A percentile compares a stretch with the other conserved stretches of the same genome.
These are phyloP conservation scores for Blastobotrys buckinghamii DNA, from an alignment of 1,139 yeast genomes.

Conservation along the genomic window DNA sequence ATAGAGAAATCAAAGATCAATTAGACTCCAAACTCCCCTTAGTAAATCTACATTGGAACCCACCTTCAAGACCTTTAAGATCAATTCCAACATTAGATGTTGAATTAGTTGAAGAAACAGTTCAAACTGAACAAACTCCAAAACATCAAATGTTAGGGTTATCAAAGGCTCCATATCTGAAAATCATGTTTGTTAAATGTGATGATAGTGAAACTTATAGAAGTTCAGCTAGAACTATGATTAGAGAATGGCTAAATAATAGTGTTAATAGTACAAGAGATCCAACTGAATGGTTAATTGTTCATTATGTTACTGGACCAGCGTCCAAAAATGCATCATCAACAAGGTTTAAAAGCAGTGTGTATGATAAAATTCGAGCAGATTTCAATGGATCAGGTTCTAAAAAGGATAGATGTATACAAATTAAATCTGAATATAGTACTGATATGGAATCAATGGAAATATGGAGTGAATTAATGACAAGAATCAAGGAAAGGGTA, in stretches of 20 bases:
- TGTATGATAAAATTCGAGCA: conserved; percentile 55
- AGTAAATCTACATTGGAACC: conserved; percentile 75
- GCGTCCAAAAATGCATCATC: conserved; percentile 25
- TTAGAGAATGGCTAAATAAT: conserved; percentile 70
- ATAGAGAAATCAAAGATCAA: conserved; percentile 47
- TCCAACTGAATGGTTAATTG: conserved; percentile 59
- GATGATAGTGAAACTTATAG: conserved; percentile 69
- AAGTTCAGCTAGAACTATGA: conserved; percentile 70
- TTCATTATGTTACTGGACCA: conserved; percentile 48
- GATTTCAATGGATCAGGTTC: conserved; percentile 50
- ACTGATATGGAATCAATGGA: conserved; percentile 39
- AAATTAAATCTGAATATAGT: conserved; percentile 34
- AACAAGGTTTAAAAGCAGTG: conserved; percentile 46
- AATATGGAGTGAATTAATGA: conserved; percentile 44
- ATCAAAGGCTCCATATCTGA: conserved; percentile 49
- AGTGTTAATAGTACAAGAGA: conserved; percentile 40
- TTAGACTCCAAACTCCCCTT: conserved; percentile 55
- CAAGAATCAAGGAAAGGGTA: conserved; percentile 47
- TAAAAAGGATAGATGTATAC: conserved; percentile 35
- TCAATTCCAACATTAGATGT: conserved; percentile 64
- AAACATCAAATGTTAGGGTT: conserved; percentile 40
- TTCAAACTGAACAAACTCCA: conserved; percentile 28
- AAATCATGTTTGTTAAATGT: conserved; percentile 63
- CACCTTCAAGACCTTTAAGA: conserved; percentile 50
- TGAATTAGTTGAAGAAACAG: conserved; percentile 59